Evolutionary conservation across 2,329 filamentous ascomycete species (phyloP).

Genomic region (Xylaria polymorpha): DNA sequence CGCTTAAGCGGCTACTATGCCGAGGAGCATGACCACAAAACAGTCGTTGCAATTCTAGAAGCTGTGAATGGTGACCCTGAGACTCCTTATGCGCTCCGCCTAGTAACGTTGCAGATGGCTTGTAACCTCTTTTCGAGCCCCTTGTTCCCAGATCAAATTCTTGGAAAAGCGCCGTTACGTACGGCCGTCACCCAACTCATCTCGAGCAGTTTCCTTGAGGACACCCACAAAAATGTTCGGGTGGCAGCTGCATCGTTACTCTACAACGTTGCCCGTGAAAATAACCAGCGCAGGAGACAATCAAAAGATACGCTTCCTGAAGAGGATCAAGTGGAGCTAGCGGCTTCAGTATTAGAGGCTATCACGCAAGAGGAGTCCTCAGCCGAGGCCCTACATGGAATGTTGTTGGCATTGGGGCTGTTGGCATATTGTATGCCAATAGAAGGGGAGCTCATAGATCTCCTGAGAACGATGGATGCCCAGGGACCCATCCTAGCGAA

Average conservation of each 20-base stretch:
- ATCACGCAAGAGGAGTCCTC: conserved; percentile 69
- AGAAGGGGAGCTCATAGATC: conserved; percentile 80
- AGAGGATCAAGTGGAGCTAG: conserved; percentile 81
- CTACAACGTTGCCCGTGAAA: conserved; percentile 81
- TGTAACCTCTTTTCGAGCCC: conserved; percentile 87
- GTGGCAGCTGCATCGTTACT: conserved; percentile 85
- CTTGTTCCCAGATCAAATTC: conserved; percentile 74
- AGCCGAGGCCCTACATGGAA: conserved; percentile 78
- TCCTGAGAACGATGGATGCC: conserved; percentile 83
- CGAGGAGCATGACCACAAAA: conserved; percentile 75
- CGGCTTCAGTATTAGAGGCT: conserved; percentile 83
- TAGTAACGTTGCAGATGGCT: conserved; percentile 83
- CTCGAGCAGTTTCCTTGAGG: conserved; percentile 82
- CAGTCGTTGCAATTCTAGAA: conserved; percentile 70
- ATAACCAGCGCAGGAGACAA: conserved; percentile 72
- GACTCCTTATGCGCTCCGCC: conserved; percentile 83
- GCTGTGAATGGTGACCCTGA: conserved; percentile 66
- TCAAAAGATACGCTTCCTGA: conserved; percentile 71
- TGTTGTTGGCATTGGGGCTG: conserved; percentile 80
- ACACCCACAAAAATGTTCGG: conserved; percentile 76
- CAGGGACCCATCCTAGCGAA: conserved; percentile 70
- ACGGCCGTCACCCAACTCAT: conserved; percentile 74
- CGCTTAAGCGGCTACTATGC: conserved; percentile 85
- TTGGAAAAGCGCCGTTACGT: conserved; percentile 64
- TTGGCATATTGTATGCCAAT: conserved; percentile 76